These are phyloP conservation scores for Tremella yokohamensis DNA, from an alignment of 768 basidiomycete species.

Conservation along the genomic window DNA sequence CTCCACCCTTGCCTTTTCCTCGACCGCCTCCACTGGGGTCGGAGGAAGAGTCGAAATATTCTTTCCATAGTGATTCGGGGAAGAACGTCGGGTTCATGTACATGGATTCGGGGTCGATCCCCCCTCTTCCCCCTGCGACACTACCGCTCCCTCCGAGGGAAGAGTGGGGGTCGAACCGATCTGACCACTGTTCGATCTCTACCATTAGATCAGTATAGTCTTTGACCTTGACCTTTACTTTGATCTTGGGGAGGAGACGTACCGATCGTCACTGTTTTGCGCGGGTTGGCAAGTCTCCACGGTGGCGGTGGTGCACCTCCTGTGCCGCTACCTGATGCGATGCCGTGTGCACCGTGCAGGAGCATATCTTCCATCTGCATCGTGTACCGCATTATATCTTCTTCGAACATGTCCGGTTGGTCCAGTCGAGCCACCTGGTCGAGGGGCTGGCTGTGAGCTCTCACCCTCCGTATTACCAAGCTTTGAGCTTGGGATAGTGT, in stretches of 20 bases:
- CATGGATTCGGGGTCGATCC: constrained; percentile 24
- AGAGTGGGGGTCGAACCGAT: constrained; percentile 15
- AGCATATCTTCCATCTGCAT: constrained; percentile 24
- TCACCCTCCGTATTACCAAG: too few species aligned
- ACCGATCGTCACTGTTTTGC: constrained; percentile 42
- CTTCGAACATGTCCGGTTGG: constrained; percentile 24
- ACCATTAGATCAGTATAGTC: not conserved
- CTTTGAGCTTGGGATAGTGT: too few species aligned
- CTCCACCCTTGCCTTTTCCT: not conserved
- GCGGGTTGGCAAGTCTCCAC: constrained; percentile 32
- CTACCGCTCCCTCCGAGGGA: not conserved
- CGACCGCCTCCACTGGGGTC: not conserved
- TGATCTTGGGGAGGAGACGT: constrained; percentile 8
- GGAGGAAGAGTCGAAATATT: constrained; percentile 24
- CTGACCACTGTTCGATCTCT: constrained; percentile 46
- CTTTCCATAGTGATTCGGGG: constrained; percentile 37
- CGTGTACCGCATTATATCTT: constrained; percentile 19
- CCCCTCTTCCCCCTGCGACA: not conserved
- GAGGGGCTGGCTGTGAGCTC: constrained; percentile 23
- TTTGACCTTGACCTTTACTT: not conserved
- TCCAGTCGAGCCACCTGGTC: constrained; percentile 25
- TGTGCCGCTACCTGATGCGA: not conserved
- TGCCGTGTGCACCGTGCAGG: too few species aligned
- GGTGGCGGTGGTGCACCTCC: constrained; percentile 16
- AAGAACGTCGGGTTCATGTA: constrained; percentile 34